Conservation (phyloP, 192 early-diverging fungal species). For the Mortierella alpina region DNA sequence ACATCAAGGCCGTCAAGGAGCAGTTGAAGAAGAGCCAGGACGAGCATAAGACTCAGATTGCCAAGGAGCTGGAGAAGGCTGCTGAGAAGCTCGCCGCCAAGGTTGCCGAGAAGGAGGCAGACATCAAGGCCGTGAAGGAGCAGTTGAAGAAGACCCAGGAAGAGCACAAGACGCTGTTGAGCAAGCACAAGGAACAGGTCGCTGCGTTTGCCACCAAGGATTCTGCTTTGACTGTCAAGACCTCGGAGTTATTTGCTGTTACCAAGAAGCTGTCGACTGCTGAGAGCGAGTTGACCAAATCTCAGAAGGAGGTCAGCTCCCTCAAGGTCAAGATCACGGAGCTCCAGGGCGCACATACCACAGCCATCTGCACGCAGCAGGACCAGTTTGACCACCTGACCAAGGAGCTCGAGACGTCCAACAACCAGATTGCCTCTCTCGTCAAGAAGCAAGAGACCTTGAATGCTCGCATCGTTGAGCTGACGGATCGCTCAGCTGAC, state of each 20-base stretch:
- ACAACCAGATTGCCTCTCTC: constrained; percentile 31
- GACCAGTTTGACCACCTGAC: constrained; percentile 43
- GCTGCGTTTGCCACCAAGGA: constrained; percentile 28
- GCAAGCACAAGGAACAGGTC: constrained; percentile 32
- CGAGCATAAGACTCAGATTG: constrained; percentile 15
- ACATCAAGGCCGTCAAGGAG: constrained; percentile 20
- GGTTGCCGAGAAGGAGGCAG: constrained; percentile 8
- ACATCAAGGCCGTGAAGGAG: constrained; percentile 21
- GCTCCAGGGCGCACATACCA: constrained; percentile 25
- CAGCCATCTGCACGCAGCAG: constrained; percentile 15
- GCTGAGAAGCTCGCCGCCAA: constrained; percentile 16
- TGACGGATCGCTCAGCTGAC: constrained; percentile 32
- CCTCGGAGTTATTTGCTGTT: constrained; percentile 13
- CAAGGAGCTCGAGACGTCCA: constrained; percentile 44
- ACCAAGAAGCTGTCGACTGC: constrained; percentile 11
- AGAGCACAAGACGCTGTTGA: constrained; percentile 21
- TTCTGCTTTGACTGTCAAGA: constrained; percentile 17
- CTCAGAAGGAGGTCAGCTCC: constrained; percentile 12
- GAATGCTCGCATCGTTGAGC: constrained; percentile 31
- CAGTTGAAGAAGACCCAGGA: constrained; percentile 24
- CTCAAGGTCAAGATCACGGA: constrained; percentile 14
- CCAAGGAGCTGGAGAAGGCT: constrained; percentile 29
- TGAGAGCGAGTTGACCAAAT: constrained; percentile 10
- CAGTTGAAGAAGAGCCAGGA: constrained; percentile 24
- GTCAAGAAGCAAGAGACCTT: constrained; percentile 29